Evolutionary conservation across 176 grass and related monocot species (phyloP).

Genomic region (Carex kokanica): DNA sequence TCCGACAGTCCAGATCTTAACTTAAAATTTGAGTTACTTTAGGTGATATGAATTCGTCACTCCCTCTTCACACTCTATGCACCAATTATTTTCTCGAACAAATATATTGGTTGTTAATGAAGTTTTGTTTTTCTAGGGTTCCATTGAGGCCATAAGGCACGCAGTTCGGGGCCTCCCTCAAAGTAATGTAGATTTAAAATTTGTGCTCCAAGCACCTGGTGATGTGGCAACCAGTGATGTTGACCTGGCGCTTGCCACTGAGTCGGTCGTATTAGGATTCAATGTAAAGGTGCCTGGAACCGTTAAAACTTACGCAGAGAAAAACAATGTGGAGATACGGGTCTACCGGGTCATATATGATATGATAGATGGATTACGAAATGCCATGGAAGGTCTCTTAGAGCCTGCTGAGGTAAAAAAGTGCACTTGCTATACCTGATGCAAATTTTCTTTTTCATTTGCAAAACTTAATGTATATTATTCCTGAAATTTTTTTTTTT

Average conservation of each 20-base stretch:
- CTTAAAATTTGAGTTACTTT: too few species aligned
- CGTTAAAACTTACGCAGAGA: slow-evolving; percentile 81
- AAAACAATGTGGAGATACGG: slow-evolving; percentile 88
- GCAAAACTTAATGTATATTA: background rate
- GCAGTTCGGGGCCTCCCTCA: slow-evolving; percentile 73
- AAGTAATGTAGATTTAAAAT: slow-evolving; percentile 80
- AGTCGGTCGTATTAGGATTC: slow-evolving; percentile 93
- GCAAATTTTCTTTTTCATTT: background rate
- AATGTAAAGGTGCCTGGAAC: slow-evolving; percentile 82
- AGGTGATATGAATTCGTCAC: too few species aligned
- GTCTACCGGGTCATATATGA: slow-evolving; percentile 92
- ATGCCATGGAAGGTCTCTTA: slow-evolving; percentile 98
- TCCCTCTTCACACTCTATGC: background rate
- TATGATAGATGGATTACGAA: slow-evolving; percentile 85
- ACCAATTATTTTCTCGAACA: background rate
- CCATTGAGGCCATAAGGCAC: slow-evolving; percentile 91
- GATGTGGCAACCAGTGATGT: slow-evolving; percentile 78
- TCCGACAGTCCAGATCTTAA: too few species aligned
- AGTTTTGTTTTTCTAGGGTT: slow-evolving; percentile 53
- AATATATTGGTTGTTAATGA: background rate
- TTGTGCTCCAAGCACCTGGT: slow-evolving; percentile 90
- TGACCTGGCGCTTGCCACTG: slow-evolving; percentile 76
- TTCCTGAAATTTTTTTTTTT: slow-evolving; percentile 1
- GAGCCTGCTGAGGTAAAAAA: slow-evolving; percentile 82
- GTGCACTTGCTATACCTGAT: slow-evolving; percentile 1